Conservation (phyloP, 2,329 filamentous ascomycete species). For the Chaetomiaceae sp. region DNA sequence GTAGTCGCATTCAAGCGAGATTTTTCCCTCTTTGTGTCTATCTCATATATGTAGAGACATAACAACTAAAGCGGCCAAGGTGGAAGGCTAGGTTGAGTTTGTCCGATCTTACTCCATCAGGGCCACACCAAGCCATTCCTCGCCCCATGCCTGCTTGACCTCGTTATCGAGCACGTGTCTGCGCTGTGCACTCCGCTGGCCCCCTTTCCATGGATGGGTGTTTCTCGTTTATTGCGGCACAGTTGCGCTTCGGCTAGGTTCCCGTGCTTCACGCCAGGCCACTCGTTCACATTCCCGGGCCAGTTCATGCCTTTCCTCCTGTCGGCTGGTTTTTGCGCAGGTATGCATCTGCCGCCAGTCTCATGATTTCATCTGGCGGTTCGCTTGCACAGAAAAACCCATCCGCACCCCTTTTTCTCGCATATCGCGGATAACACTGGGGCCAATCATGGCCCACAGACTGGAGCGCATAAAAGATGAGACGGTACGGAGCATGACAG, state of each 20-base stretch:
- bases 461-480: constrained; percentile 6
- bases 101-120: not conserved
- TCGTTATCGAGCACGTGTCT: not conserved
- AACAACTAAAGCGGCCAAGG: no score
- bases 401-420: constrained; percentile 19
- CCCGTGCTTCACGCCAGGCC: not conserved
- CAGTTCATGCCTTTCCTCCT: no score
- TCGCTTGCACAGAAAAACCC: not conserved
- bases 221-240: not conserved
- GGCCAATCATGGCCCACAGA: constrained; percentile 18
- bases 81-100: no score
- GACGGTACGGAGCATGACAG: not conserved
- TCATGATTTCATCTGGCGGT: not conserved
- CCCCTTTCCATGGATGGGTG: no score
- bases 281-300: not conserved
- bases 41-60: no score
- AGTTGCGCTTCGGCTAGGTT: not conserved
- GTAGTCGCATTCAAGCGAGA: no score
- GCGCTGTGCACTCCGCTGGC: no score
- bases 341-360: not conserved
- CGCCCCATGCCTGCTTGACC: not conserved
- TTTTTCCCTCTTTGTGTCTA: no score
- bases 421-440: constrained; percentile 8
- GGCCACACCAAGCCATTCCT: not conserved
- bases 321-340: not conserved